Conservation (phyloP, 2,329 filamentous ascomycete genomes). For the Phyllosticta citrichinensis region DNA sequence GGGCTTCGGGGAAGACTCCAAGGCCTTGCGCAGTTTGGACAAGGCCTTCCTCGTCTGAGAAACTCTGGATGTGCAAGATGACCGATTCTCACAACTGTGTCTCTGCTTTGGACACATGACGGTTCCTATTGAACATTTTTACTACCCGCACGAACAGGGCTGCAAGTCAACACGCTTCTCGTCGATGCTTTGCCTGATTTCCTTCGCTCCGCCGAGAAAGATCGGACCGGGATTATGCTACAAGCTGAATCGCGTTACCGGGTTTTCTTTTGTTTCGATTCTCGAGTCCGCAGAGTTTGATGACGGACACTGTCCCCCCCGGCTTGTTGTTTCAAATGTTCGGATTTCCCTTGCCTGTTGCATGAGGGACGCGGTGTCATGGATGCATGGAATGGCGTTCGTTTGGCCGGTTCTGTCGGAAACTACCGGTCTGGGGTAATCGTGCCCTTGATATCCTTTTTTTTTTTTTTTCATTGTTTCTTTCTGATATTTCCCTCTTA, state of each 20-base stretch:
- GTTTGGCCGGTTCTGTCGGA: not conserved
- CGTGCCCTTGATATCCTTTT: not conserved
- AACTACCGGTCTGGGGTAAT: not conserved
- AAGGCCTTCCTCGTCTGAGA: conserved; percentile 8
- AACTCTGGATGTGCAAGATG: too few species aligned
- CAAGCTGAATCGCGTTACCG: not conserved
- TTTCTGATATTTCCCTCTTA: not conserved
- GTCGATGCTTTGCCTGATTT: not conserved
- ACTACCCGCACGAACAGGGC: too few species aligned
- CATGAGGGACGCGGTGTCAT: not conserved
- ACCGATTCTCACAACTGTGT: too few species aligned
- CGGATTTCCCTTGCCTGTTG: not conserved
- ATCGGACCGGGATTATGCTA: not conserved
- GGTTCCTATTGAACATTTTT: too few species aligned
- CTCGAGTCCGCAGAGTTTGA: not conserved
- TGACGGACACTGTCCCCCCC: too few species aligned
- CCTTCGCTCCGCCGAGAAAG: not conserved
- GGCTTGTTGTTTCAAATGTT: not conserved
- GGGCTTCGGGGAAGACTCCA: conserved; percentile 8
- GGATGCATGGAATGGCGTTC: not conserved
- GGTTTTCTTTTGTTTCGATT: not conserved
- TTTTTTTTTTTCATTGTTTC: not conserved
- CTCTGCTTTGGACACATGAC: too few species aligned
- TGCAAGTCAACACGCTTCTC: too few species aligned
- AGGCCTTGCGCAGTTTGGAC: conserved; percentile 8